Conservation (phyloP, 2,329 filamentous ascomycete species). For the Cladobotryum mycophilum region DNA sequence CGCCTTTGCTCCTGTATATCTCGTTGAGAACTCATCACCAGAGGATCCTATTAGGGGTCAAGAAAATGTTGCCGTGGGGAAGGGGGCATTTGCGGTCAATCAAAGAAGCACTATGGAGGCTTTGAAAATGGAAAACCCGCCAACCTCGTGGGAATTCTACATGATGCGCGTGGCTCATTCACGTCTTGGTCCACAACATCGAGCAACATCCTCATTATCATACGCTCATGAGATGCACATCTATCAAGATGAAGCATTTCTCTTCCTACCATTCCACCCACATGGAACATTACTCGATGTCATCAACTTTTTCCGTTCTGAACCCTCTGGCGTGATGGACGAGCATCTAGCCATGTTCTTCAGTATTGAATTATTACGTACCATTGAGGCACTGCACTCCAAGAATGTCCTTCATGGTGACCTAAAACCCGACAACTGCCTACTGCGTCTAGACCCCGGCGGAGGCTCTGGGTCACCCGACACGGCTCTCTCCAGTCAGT, state of each 20-base stretch:
- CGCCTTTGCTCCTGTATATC: constrained; percentile 91
- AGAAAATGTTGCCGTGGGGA: constrained; percentile 53
- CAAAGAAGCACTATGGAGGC: constrained; percentile 65
- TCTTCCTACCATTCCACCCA: constrained; percentile 79
- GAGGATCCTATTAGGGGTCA: constrained; percentile 39
- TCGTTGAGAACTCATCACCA: constrained; percentile 67
- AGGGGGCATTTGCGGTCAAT: constrained; percentile 51
- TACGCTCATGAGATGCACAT: constrained; percentile 86
- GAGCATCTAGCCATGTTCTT: constrained; percentile 95
- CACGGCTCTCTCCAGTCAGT: constrained; percentile 52
- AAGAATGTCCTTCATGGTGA: constrained; percentile 84
- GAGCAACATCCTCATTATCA: constrained; percentile 71
- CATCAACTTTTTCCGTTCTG: constrained; percentile 75
- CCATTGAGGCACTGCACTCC: constrained; percentile 77
- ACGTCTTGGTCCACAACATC: constrained; percentile 64
- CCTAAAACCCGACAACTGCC: constrained; percentile 90
- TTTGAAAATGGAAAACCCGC: constrained; percentile 88
- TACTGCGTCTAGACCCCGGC: constrained; percentile 67
- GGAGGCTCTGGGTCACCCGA: constrained; percentile 22
- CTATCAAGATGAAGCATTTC: constrained; percentile 82
- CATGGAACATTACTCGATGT: constrained; percentile 94
- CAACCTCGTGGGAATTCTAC: constrained; percentile 91
- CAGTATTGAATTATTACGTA: constrained; percentile 81
- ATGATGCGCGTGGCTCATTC: constrained; percentile 80
- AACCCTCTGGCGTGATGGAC: constrained; percentile 72